A percentile compares a stretch with the other conserved stretches of the same genome.
These are phyloP conservation scores for Caloboletus inedulis DNA, from an alignment of 1,284 basidiomycete species.

Conservation along the genomic window DNA sequence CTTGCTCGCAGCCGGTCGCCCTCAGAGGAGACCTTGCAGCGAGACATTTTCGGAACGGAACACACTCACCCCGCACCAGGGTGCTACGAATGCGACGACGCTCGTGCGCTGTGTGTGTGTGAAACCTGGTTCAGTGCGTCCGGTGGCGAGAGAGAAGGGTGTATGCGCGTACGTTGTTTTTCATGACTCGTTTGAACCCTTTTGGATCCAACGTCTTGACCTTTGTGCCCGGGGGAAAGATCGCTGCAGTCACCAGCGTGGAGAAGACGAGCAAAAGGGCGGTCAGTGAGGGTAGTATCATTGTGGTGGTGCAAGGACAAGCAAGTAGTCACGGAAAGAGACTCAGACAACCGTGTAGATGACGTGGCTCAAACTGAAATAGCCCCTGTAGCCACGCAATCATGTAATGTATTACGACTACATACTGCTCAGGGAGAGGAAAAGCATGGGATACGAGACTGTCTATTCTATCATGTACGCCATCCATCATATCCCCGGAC, in stretches of 20 bases:
- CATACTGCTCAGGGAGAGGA: neutral
- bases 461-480: constrained; percentile 4
- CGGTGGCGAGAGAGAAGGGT: neutral
- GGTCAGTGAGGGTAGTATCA: constrained; percentile 24
- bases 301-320: constrained; percentile 13
- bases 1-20: too few relatives aligned
- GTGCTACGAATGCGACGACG: constrained; percentile 85
- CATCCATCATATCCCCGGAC: neutral
- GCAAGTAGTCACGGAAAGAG: neutral
- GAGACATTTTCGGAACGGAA: neutral
- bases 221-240: constrained; percentile 67
- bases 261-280: constrained; percentile 38
- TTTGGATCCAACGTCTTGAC: constrained; percentile 77
- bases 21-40: too few relatives aligned
- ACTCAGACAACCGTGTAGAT: constrained; percentile 1
- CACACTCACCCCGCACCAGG: constrained; percentile 79
- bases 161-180: constrained; percentile 60
- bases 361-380: constrained; percentile 23
- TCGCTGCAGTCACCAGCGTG: constrained; percentile 60
- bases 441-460: neutral
- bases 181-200: constrained; percentile 72
- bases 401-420: neutral
- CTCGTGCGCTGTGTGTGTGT: constrained; percentile 58
- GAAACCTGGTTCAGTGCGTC: neutral
- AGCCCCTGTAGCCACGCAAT: neutral